Conservation (phyloP, 257 asterid species). For the Verbena officinalis region DNA sequence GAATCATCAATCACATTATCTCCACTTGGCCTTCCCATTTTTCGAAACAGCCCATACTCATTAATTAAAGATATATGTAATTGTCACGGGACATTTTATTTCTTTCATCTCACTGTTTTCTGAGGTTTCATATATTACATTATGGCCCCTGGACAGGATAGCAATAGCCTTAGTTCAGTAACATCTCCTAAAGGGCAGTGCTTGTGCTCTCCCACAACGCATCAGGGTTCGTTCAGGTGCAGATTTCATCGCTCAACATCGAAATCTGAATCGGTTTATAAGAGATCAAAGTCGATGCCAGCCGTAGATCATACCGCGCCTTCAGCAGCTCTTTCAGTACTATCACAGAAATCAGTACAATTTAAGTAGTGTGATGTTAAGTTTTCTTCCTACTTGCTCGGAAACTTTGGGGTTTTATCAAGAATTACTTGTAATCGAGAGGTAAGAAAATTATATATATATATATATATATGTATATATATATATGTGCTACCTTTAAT, state of each 20-base stretch:
- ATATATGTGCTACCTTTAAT: not conserved
- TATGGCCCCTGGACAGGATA: not conserved
- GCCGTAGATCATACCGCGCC: not conserved
- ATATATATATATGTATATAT: too few relatives aligned
- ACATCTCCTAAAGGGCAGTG: constrained; percentile 39
- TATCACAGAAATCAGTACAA: constrained; percentile 30
- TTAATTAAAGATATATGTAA: not conserved
- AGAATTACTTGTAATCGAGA: not conserved
- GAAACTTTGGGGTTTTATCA: not conserved
- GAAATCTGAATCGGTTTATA: constrained; percentile 20
- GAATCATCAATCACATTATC: not conserved
- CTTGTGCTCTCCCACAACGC: constrained; percentile 60
- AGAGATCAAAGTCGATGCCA: constrained; percentile 52
- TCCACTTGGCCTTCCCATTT: not conserved
- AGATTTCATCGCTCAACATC: constrained; percentile 46
- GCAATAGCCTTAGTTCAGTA: not conserved
- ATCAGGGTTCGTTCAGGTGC: constrained; percentile 60
- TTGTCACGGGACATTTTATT: too few relatives aligned
- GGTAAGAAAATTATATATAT: not conserved
- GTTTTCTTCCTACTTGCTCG: not conserved
- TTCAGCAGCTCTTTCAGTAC: not conserved
- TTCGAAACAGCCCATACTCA: not conserved
- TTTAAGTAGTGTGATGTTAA: too few relatives aligned
- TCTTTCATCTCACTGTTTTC: too few relatives aligned
- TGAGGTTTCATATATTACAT: too few relatives aligned